Evolutionary conservation across 192 early-diverging fungal species (phyloP), one percentile per base, ranked within the genome.

Genomic region (Polychytrium aggregatum): DNA sequence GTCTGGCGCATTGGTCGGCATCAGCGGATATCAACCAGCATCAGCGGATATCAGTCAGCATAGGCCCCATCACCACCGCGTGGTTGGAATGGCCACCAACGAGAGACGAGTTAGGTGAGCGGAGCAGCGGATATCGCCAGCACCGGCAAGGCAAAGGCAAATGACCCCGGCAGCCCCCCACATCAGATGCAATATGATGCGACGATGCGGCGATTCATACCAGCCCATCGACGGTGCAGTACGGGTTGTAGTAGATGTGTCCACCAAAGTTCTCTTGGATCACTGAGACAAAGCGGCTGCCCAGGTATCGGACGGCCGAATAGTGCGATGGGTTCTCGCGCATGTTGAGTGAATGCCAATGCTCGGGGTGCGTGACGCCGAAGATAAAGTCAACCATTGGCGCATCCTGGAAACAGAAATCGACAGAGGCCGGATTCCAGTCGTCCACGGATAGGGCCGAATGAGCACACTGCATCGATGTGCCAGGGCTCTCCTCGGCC

Each of bases 321-420:
- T 99, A 99, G 58, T 99, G 93, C 30, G 78, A 59, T 17, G 80
- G 81, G 65, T 96, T 79, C 60, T 92, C 88, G n/a, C 83, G 72
- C 30, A 97, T 71, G 61, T 99, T 99, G 40, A 95, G 71, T 22
- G 86, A 86, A 51, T 99, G 96, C 96, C 96, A 99, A 59, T 94
- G 90, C 48, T 86, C 81, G 13, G 93, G 82, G 62, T 99, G 87
- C 5, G 83, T 81, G 17, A 99, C 96, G 13, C 81, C 96, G 71
- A 99, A 90, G 13, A 99, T 83, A 48, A 92, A 77, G 67, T 99
- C 96, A 0, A 97, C 75, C 87, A 95, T 90, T 0, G 91, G 87
- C 43, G 83, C 65, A 44, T 71, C 62, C 70, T 73, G 28, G 17
- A 25, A 22, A 26, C n/a, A n/a, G n/a, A n/a, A n/a, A n/a, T 44